These are phyloP conservation scores for Camelina hispida DNA, from an alignment of 345 rosid genomes.

Conservation along the genomic window DNA sequence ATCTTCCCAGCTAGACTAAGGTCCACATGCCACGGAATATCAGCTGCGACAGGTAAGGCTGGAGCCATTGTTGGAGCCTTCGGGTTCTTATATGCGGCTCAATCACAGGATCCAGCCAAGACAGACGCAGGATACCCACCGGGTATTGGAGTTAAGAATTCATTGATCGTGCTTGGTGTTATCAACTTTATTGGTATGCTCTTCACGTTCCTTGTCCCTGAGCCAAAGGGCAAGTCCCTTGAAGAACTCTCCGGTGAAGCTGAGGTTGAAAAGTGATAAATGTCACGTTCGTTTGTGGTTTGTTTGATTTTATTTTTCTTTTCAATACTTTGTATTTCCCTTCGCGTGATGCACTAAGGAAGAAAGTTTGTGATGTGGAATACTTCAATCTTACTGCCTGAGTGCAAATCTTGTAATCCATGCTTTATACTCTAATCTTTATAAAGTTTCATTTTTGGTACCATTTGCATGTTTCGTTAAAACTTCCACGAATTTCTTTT, in stretches of 20 bases:
- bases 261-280: constrained; percentile 41
- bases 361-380: constrained; percentile 19
- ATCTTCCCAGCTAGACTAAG: constrained; percentile 74
- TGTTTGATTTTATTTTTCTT: neutral
- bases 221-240: constrained; percentile 59
- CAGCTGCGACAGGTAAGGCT: constrained; percentile 69
- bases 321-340: neutral
- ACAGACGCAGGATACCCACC: constrained; percentile 61
- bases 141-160: constrained; percentile 50
- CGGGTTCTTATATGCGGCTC: constrained; percentile 64
- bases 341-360: constrained; percentile 23
- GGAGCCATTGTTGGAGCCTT: constrained; percentile 76
- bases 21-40: constrained; percentile 80
- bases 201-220: constrained; percentile 59
- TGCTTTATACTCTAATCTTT: neutral
- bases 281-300: neutral
- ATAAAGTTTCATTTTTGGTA: too few relatives aligned
- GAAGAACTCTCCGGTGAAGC: constrained; percentile 68
- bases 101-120: constrained; percentile 42
- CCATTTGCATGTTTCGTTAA: too few relatives aligned
- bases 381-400: constrained; percentile 6
- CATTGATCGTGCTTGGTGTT: constrained; percentile 50
- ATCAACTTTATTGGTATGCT: constrained; percentile 52
- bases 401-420: constrained; percentile 35
- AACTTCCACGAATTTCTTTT: too few relatives aligned